phyloP scores from a whole-genome alignment of 139 green algal genomes.

The Nannochloris sp. region DNA sequence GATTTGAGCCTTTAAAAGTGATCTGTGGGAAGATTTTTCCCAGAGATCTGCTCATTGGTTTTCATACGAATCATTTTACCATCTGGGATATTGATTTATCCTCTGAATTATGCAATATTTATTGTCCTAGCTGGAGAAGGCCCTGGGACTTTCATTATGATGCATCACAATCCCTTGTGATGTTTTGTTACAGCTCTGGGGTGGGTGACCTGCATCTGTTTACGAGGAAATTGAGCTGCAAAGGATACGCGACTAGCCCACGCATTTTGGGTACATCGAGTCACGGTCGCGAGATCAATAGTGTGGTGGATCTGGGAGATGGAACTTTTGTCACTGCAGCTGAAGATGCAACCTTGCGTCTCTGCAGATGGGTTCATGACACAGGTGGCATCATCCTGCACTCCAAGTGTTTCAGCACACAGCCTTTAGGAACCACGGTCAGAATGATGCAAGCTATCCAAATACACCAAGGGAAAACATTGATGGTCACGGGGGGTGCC shows the following conservation, averaged over 20 bases:
- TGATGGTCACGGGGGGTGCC: conserved; percentile 24
- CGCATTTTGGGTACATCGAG: conserved; percentile 5
- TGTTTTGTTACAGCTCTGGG: conserved; percentile 7
- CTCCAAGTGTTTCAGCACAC: not conserved
- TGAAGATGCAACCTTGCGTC: not conserved
- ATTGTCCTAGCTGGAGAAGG: conserved; percentile 25
- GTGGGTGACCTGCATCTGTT: conserved; percentile 4
- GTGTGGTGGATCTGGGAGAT: not conserved
- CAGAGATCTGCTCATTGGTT: conserved; percentile 13
- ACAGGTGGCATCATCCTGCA: not conserved
- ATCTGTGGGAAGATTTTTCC: not conserved
- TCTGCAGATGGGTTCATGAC: not conserved
- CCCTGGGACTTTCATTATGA: conserved; percentile 6
- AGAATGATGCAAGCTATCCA: not conserved
- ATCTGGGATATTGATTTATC: conserved; percentile 7
- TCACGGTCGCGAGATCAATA: conserved; percentile 18
- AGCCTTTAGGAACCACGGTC: not conserved
- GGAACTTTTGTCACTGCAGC: not conserved
- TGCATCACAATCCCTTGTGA: conserved; percentile 5
- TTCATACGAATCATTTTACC: conserved; percentile 10
- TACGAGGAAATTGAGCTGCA: not conserved
- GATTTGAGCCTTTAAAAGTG: not conserved
- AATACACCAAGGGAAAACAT: not conserved
- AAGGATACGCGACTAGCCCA: not conserved
- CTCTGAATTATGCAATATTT: conserved; percentile 2